Evolutionary conservation across 805 yeast genomes (phyloP).

Genomic region (Zygotorulaspora sp.): DNA sequence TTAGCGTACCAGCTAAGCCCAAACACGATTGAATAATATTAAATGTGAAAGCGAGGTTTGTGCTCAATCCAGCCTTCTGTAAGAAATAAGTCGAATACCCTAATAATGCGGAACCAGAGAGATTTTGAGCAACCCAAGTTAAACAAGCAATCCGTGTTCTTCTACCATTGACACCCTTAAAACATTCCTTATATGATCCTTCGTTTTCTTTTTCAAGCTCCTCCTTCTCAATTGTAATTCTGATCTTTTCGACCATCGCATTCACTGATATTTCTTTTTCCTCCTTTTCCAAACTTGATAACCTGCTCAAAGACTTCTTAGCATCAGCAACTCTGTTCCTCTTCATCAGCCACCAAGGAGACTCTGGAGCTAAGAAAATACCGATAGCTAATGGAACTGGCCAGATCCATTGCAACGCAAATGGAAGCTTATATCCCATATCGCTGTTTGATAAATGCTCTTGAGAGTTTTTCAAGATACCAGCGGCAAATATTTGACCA

Average conservation of each 20-base stretch:
- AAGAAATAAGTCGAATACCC: conserved; percentile 50
- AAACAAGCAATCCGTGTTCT: no score
- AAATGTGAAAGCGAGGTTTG: conserved; percentile 43
- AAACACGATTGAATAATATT: conserved; percentile 43
- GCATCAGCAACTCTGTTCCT: conserved; percentile 43
- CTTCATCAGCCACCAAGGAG: conserved; percentile 53
- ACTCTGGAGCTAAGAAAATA: conserved; percentile 48
- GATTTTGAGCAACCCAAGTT: conserved; percentile 10
- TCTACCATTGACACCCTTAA: neutral
- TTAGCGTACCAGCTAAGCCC: conserved; percentile 42
- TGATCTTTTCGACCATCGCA: neutral
- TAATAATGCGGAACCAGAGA: conserved; percentile 45
- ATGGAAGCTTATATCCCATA: conserved; percentile 50
- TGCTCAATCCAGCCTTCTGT: conserved; percentile 45
- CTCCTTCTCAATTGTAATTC: neutral
- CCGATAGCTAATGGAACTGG: conserved; percentile 44
- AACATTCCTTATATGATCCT: neutral
- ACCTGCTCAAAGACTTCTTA: conserved; percentile 36
- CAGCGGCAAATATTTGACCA: conserved; percentile 54
- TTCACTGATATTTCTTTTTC: no score
- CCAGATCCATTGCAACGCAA: conserved; percentile 61
- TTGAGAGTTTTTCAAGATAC: conserved; percentile 42
- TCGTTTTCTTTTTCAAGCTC: neutral
- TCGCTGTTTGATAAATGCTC: conserved; percentile 21
- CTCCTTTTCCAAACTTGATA: conserved; percentile 17